Base-by-base conservation (phyloP, 2,329 filamentous ascomycete species). In the Pestalotiopsis sp. region DNA sequence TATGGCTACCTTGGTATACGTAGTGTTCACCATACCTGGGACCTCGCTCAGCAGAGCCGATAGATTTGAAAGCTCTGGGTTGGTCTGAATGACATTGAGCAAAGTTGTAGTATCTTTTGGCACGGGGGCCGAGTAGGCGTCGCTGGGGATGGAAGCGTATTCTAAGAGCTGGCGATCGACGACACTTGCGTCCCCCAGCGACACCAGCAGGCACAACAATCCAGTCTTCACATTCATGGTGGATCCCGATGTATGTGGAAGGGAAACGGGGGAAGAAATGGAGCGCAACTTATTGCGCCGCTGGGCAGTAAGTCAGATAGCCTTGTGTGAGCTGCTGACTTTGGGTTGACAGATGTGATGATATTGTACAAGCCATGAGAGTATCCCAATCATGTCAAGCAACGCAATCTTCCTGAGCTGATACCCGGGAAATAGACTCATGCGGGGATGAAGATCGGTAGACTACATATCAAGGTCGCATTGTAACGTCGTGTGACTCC, bases 121-220 rank as follows among this genome's bases (percentile, higher is more conserved):
- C 4, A 57, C 27, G 31, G 64, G 41, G 17, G 9, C 38, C 7
- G 52, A 58, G 49, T 66, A 66, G 5, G 20, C 45, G 23, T 40
- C 11, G 31, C 20, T 25, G 4, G 64, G 64, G 13, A 57, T 58
- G 4, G 64, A 45, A n/a, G 64, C 64, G 40, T 66, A 66, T 20
- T 6, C 25, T 5, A 66, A 20, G 17, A 65, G 45, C 25, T 65
- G 62, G 20, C 62, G 62, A 36, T 65, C 62, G 40, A 65, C 40
- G 20, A 65, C 23, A 11, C 31, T 38, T 31, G 38, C 27, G 20
- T 2, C 14, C 4, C 11, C 62, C 5, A 56, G 9, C 20, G 31
- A 36, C 4, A 20, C 17, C 62, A 36, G 23, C n/a, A 23, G n/a
- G 14, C 12, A n/a, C 38, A 45, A 52, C 4, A n/a, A 13, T 6